Base-by-base conservation (phyloP, 495 filamentous ascomycete genomes). In the Daldinia childiae region DNA sequence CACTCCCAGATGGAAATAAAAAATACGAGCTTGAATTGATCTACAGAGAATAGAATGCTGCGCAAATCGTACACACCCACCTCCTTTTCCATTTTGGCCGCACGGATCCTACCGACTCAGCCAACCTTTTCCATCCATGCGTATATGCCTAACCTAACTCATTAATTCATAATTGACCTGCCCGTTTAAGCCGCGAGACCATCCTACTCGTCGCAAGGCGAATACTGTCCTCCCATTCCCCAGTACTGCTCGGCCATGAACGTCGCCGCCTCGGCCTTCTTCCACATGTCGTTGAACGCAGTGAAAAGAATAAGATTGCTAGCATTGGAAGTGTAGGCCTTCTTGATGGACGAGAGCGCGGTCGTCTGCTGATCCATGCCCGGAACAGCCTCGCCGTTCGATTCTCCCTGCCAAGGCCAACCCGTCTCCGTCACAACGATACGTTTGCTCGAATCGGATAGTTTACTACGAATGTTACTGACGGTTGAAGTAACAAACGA, bases 241-340 rank as follows among this genome's bases (percentile, higher is more conserved):
- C 91, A 93, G 75, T 84, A 92, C 77, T 89, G 86, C 82, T 95
- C 92, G 3, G 90, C 87, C 61, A 83, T 84, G 74, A 89, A 91
- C 7, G 91, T 90, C 21, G 77, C 82, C 1, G 79, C 73, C 38
- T 81, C 87, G 66, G 93, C 87, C n/a, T 82, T 74, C 82, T 97
- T 95, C 93, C 93, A 97, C 43, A 79, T 15, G 69, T 92, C 90
- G 76, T 96, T 90, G 81, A 88, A 93, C 9, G 91, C 87, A 29
- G 87, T 89, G 79, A 94, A 95, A 3, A 95, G 80, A 51, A 94
- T 81, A 36, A 93, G 61, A 41, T 89, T 81, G 6, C 71, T 76
- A 6, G 77, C 66, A 6, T 80, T 79, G n/a, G 76, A 70, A 4
- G 72, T 67, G 72, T 91, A 91, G 6, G 77, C 81, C 30, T 64